Evolutionary conservation across 805 yeast species (phyloP).

Genomic region (Zygosaccharomyces rouxii): DNA sequence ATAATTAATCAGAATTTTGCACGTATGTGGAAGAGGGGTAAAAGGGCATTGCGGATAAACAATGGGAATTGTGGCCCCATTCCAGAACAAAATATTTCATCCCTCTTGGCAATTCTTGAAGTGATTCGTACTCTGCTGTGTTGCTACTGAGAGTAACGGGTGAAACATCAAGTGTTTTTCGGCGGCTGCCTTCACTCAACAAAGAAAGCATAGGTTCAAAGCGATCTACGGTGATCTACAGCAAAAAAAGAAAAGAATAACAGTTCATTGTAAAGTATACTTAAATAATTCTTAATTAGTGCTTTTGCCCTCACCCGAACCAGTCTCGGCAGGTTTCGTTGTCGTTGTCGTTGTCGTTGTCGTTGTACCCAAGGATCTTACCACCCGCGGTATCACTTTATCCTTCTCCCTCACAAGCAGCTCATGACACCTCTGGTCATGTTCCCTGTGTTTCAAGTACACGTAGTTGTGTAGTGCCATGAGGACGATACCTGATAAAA

Average conservation of each 20-base stretch:
- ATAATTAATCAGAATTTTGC: neutral
- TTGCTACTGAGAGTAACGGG: neutral
- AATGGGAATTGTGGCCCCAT: neutral
- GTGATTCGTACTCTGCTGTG: neutral
- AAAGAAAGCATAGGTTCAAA: neutral
- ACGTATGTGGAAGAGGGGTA: neutral
- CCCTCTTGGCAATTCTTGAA: no score
- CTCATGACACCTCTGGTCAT: constrained; percentile 22
- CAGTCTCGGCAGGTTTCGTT: neutral
- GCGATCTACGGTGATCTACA: neutral
- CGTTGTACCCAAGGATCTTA: neutral
- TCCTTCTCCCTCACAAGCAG: constrained; percentile 19
- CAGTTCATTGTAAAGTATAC: neutral
- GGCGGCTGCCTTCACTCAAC: neutral
- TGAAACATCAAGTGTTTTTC: neutral
- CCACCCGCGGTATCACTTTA: neutral
- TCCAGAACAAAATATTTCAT: no score
- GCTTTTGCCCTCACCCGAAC: neutral
- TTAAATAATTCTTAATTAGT: neutral
- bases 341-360: neutral
- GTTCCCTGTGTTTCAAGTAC: constrained; percentile 22
- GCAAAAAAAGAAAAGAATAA: neutral
- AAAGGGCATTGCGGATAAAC: neutral
- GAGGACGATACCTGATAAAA: neutral
- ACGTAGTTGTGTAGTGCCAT: constrained; percentile 27